phyloP scores from a whole-genome alignment of 129 eudicot species.

The Deinandra increscens region DNA sequence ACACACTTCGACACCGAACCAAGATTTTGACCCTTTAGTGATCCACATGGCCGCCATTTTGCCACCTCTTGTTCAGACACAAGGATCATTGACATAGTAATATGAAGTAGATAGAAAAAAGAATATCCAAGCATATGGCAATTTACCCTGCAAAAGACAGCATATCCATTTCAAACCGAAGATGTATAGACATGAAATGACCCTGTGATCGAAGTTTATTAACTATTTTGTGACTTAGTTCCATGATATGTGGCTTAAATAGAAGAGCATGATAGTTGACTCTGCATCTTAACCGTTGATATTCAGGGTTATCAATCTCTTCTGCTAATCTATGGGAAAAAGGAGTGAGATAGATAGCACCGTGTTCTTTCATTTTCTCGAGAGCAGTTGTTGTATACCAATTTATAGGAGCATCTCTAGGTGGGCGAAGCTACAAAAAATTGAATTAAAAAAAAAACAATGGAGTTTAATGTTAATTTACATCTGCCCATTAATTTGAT shows the following conservation, averaged over 20 bases:
- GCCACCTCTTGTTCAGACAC: not conserved
- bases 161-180: slow-evolving; percentile 99
- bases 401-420: slow-evolving; percentile 88
- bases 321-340: slow-evolving; percentile 98
- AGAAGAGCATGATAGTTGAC: slow-evolving; percentile 92
- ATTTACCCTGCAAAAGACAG: slow-evolving; percentile 95
- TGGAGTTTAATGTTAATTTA: not conserved
- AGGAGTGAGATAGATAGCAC: slow-evolving; percentile 91
- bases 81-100: slow-evolving; percentile 5
- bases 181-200: slow-evolving; percentile 97
- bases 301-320: slow-evolving; percentile 86
- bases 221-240: slow-evolving; percentile 76
- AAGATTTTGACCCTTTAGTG: not conserved
- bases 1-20: too few relatives aligned
- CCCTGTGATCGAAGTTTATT: slow-evolving; percentile 72
- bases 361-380: slow-evolving; percentile 86
- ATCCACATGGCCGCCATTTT: not conserved
- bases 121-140: slow-evolving; percentile 1
- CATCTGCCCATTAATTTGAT: not conserved
- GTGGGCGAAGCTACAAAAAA: slow-evolving; percentile 70
- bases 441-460: not conserved
- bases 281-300: slow-evolving; percentile 91
- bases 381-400: slow-evolving; percentile 84
- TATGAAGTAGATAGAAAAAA: not conserved
- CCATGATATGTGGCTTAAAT: slow-evolving; percentile 86